phyloP scores from a whole-genome alignment of 2,329 filamentous ascomycete species.

The Colletotrichum truncatum region DNA sequence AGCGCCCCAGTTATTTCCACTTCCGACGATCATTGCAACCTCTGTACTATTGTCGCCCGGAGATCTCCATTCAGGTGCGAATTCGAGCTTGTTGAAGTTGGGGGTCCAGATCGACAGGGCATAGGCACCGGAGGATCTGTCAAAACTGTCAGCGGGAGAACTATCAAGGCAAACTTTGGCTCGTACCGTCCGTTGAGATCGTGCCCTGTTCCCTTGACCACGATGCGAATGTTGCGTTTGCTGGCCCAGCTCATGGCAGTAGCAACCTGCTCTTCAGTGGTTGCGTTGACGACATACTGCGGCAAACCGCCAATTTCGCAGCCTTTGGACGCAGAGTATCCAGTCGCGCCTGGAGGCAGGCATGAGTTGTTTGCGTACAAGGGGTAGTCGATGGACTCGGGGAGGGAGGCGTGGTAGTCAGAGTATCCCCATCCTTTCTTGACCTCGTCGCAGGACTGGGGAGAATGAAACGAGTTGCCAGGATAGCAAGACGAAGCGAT shows the following conservation, averaged over 20 bases:
- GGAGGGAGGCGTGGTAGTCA: conserved; percentile 8
- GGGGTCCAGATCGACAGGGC: conserved; percentile 32
- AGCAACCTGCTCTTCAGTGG: conserved; percentile 41
- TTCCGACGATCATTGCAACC: conserved; percentile 3
- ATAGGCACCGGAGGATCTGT: conserved; percentile 32
- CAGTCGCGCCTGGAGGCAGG: neutral
- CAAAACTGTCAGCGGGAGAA: neutral
- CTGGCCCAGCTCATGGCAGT: conserved; percentile 22
- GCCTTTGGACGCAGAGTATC: neutral
- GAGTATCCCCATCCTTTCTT: conserved; percentile 2
- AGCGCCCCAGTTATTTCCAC: conserved; percentile 39
- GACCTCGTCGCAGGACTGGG: conserved; percentile 5
- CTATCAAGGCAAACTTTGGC: conserved; percentile 38
- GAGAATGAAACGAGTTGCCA: conserved; percentile 29
- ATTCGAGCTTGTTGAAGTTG: conserved; percentile 23
- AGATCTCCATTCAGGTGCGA: conserved; percentile 3
- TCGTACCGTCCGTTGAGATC: conserved; percentile 66
- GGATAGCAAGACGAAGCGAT: conserved; percentile 55
- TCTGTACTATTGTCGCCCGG: conserved; percentile 16
- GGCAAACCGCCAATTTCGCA: conserved; percentile 45
- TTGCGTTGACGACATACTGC: conserved; percentile 45
- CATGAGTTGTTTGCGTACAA: conserved; percentile 20
- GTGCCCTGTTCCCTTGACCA: conserved; percentile 63
- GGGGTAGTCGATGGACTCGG: conserved; percentile 6
- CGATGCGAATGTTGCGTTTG: conserved; percentile 54